Evolutionary conservation across 2,329 filamentous ascomycete genomes (phyloP), one percentile per base, ranked within the genome.

Genomic region (Pyrenophora teres): DNA sequence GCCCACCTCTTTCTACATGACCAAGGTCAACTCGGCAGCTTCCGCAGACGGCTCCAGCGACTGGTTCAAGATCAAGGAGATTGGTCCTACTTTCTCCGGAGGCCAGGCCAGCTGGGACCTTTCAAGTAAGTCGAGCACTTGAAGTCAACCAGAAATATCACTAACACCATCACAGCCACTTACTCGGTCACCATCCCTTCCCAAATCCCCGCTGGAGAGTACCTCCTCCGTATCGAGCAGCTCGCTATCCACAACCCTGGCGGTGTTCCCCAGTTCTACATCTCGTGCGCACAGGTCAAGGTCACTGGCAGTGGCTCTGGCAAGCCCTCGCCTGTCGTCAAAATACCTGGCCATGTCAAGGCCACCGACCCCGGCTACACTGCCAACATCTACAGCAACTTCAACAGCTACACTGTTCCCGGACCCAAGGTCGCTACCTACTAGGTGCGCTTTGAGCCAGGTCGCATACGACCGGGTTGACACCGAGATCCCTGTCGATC

Each of bases 181-280:
- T 73, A 73, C 54, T 60, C 61, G 8, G 75, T 72, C 45, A 71
- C 62, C 4, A 72, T 81, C 31, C 78, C 78, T 6, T 66, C 62
- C 4, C 73, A 72, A 38, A 65, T 75, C 5, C 70, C 78, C 3
- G 63, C 72, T 16, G 78, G 78, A 19, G 70, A 80, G 51, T 80
- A 80, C 59, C 71, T 81, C 15, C 67, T 80, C 32, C 73, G 78
- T 19, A 74, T 77, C 45, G 78, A 81, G 65, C 78, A 80, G 53
- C 77, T 81, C 45, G 78, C 67, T 9, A 72, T 80, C 23, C 77
- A 79, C 64, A 75, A 76, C 57, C 76, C 74, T 4, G 50, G 57
- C 19, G 44, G 46, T 37, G 37, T 46, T 5, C 59, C 59, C 18
- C 60, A 70, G 23, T 70, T 68, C 57, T 74, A 72, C 57, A 67